A percentile compares a stretch with the other conserved stretches of the same genome.
These are phyloP conservation scores for Cordyceps farinosa DNA, from an alignment of 2,329 filamentous ascomycete species.

Conservation along the genomic window DNA sequence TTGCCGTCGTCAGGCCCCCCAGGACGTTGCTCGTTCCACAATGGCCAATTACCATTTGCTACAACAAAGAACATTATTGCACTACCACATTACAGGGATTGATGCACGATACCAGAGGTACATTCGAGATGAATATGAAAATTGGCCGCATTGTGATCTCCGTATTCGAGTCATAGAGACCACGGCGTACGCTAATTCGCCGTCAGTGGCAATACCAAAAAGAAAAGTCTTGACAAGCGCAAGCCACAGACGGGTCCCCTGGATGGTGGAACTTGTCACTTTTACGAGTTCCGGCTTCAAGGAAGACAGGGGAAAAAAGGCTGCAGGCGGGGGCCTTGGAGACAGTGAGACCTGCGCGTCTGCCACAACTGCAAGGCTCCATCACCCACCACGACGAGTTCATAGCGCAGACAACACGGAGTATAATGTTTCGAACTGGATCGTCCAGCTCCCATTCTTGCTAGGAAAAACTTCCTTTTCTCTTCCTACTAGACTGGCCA, in stretches of 20 bases:
- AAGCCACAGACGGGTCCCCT: slow-evolving; percentile 3
- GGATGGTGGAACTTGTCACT: neutral
- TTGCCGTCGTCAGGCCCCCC: neutral
- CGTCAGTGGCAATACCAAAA: neutral
- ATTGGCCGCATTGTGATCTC: neutral
- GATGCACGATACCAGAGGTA: neutral
- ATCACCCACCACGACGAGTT: neutral
- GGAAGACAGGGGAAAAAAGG: neutral
- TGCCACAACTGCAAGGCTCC: slow-evolving; percentile 14
- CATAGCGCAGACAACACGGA: slow-evolving; percentile 5
- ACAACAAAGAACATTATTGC: too few species aligned
- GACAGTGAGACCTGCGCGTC: neutral
- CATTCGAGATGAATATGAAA: neutral
- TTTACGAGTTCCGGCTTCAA: neutral
- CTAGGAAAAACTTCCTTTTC: neutral
- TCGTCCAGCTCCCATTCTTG: neutral
- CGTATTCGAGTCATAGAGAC: neutral
- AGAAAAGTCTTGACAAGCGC: neutral
- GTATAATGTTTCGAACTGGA: neutral
- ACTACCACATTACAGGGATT: neutral
- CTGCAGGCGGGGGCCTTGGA: neutral
- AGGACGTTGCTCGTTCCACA: neutral
- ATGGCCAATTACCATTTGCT: neutral
- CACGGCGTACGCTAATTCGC: neutral
- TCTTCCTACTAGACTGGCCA: neutral